Conservation (phyloP, 1,139 yeast species). For the Yamadazyma songkhlaensis region DNA sequence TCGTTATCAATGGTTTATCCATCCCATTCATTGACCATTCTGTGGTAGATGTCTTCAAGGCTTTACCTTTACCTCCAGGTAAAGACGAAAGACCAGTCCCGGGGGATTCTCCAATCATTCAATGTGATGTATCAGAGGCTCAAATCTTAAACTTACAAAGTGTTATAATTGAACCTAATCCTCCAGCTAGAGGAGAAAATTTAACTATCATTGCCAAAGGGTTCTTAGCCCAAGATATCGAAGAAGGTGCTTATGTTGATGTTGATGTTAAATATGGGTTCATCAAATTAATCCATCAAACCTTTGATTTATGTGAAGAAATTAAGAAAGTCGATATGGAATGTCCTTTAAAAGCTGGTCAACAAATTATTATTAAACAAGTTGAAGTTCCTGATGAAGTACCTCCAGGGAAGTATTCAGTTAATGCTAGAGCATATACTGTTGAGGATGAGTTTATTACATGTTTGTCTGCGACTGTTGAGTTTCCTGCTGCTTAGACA, state of each 20-base stretch:
- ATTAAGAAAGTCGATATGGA: slow-evolving; percentile 73
- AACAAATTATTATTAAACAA: slow-evolving; percentile 58
- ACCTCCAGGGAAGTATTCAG: slow-evolving; percentile 90
- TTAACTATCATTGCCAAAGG: slow-evolving; percentile 80
- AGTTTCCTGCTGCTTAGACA: slow-evolving; percentile 35
- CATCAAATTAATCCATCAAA: slow-evolving; percentile 79
- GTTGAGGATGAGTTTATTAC: slow-evolving; percentile 76
- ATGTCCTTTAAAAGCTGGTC: slow-evolving; percentile 79
- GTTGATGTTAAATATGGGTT: slow-evolving; percentile 92
- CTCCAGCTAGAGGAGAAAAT: slow-evolving; percentile 79
- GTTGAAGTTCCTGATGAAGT: slow-evolving; percentile 90
- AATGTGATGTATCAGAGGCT: slow-evolving; percentile 63
- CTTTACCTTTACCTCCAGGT: slow-evolving; percentile 13
- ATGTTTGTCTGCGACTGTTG: slow-evolving; percentile 79
- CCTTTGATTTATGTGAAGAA: slow-evolving; percentile 88
- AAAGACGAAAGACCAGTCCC: slow-evolving; percentile 67
- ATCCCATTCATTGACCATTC: slow-evolving; percentile 20
- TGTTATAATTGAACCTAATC: slow-evolving; percentile 73
- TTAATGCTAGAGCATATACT: slow-evolving; percentile 86
- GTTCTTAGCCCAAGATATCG: slow-evolving; percentile 49
- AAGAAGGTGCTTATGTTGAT: slow-evolving; percentile 87
- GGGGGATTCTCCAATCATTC: slow-evolving; percentile 80
- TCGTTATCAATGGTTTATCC: slow-evolving; percentile 22
- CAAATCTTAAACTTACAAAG: slow-evolving; percentile 64
- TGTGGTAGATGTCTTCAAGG: slow-evolving; percentile 18